These are phyloP conservation scores for Borovskyia barvae DNA, from an alignment of 208 protist species.

Conservation along the genomic window DNA sequence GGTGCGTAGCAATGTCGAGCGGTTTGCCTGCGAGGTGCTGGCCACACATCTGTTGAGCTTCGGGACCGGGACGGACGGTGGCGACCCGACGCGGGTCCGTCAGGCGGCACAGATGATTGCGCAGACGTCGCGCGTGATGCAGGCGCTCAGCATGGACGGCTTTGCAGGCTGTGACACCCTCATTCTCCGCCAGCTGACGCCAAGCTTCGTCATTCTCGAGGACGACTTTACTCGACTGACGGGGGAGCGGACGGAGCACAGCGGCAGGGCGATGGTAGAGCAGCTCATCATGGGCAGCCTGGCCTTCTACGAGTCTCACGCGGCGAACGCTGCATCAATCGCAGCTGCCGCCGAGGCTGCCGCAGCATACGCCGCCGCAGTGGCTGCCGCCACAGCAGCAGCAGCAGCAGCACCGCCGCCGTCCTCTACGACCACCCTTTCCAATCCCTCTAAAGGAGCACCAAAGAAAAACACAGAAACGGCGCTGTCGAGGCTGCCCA, in stretches of 20 bases:
- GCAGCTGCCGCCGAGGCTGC: conserved; percentile 11
- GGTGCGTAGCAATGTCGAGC: conserved; percentile 68
- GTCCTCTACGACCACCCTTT: background rate
- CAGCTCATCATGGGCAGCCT: conserved; percentile 58
- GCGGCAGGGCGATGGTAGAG: conserved; percentile 62
- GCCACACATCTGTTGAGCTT: conserved; percentile 72
- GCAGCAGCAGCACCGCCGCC: background rate
- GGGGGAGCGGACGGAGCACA: conserved; percentile 40
- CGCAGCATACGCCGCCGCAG: conserved; percentile 19
- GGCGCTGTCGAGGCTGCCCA: background rate
- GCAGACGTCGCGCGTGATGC: conserved; percentile 60
- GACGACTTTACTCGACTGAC: conserved; percentile 63
- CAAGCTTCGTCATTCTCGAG: conserved; percentile 70
- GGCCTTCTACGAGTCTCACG: conserved; percentile 19
- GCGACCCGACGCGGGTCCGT: conserved; percentile 72
- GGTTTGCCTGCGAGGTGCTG: conserved; percentile 68
- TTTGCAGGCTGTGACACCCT: conserved; percentile 74
- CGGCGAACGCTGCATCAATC: conserved; percentile 12
- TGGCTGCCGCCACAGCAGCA: background rate
- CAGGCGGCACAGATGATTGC: conserved; percentile 61
- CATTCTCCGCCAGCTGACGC: conserved; percentile 62
- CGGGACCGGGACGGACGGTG: conserved; percentile 71
- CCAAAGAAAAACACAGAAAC: background rate
- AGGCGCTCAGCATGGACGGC: conserved; percentile 43
- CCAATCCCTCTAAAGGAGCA: too few relatives aligned